These are phyloP conservation scores for Chlorella ohadii DNA, from an alignment of 139 green algal genomes.

Conservation along the genomic window DNA sequence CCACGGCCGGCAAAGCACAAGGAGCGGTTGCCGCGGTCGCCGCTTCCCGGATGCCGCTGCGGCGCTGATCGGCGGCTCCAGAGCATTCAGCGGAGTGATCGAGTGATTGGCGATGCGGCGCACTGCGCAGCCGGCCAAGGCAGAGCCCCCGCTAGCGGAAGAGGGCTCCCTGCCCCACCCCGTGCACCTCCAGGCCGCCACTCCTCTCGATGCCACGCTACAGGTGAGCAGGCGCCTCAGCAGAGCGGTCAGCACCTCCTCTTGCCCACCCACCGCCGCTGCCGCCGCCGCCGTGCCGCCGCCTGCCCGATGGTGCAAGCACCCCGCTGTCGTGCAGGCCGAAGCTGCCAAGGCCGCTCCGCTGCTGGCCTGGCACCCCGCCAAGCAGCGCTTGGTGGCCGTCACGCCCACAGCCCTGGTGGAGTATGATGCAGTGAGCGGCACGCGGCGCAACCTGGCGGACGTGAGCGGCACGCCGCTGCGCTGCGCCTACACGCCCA, in stretches of 20 bases:
- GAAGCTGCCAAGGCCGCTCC: neutral
- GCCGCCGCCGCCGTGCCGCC: neutral
- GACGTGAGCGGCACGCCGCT: conserved; percentile 38
- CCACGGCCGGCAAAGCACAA: too few species aligned
- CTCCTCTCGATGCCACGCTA: conserved; percentile 8
- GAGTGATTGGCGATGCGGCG: neutral
- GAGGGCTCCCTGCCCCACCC: neutral
- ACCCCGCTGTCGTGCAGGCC: neutral
- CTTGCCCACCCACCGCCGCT: neutral
- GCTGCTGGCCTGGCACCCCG: conserved; percentile 32
- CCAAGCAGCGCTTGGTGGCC: conserved; percentile 8
- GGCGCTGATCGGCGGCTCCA: neutral
- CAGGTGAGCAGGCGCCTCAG: neutral
- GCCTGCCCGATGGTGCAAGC: neutral
- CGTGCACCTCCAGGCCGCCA: conserved; percentile 9
- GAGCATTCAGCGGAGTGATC: too few species aligned
- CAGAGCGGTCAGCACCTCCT: too few species aligned
- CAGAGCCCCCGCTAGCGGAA: neutral
- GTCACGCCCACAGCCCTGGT: conserved; percentile 29
- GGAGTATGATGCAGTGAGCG: conserved; percentile 49
- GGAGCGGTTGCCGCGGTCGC: too few species aligned
- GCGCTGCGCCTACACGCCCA: conserved; percentile 35
- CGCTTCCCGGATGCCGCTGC: too few species aligned
- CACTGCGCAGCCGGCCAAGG: neutral
- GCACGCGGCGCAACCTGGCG: conserved; percentile 40